Percentiles rank a stretch among this genome's conserved stretches.
Evolutionary conservation across 2,329 filamentous ascomycete species (phyloP).

Genomic region (Verruconis gallopava): DNA sequence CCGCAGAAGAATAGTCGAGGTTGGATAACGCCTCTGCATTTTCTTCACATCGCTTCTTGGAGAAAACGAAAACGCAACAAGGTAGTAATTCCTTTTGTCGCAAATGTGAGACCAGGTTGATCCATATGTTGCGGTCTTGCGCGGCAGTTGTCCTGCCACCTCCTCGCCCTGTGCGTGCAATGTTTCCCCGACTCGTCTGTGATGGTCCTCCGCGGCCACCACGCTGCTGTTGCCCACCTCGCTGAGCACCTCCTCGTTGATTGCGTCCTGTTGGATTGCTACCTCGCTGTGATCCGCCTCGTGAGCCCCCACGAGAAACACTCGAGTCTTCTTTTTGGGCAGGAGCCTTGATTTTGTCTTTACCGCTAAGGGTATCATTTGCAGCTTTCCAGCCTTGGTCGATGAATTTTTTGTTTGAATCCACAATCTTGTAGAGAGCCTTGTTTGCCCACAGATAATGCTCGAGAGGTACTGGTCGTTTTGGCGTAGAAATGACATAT

Average conservation of each 20-base stretch:
- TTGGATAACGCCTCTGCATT: conserved; percentile 93
- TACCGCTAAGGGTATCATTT: conserved; percentile 66
- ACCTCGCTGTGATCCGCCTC: conserved; percentile 34
- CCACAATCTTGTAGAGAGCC: conserved; percentile 86
- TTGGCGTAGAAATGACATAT: conserved; percentile 95
- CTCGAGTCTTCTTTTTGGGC: conserved; percentile 37
- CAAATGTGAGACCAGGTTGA: conserved; percentile 83
- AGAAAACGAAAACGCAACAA: conserved; percentile 96
- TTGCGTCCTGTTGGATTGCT: conserved; percentile 45
- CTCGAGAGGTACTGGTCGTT: conserved; percentile 85
- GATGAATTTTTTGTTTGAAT: conserved; percentile 79
- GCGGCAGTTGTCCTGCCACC: conserved; percentile 80
- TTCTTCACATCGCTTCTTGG: conserved; percentile 93
- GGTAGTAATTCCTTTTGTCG: conserved; percentile 79
- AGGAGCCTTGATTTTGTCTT: conserved; percentile 57
- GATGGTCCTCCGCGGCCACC: conserved; percentile 36
- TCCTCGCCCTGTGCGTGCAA: conserved; percentile 74
- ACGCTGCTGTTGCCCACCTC: conserved; percentile 32
- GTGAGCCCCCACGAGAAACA: conserved; percentile 39
- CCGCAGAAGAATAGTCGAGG: conserved; percentile 83
- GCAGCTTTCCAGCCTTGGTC: conserved; percentile 93
- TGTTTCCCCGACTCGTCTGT: conserved; percentile 60
- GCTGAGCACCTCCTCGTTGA: conserved; percentile 32
- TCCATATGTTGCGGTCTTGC: conserved; percentile 94
- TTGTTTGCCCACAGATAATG: conserved; percentile 96